Conservation (phyloP, 768 basidiomycete genomes). For the Leccinum subtestaceum region DNA sequence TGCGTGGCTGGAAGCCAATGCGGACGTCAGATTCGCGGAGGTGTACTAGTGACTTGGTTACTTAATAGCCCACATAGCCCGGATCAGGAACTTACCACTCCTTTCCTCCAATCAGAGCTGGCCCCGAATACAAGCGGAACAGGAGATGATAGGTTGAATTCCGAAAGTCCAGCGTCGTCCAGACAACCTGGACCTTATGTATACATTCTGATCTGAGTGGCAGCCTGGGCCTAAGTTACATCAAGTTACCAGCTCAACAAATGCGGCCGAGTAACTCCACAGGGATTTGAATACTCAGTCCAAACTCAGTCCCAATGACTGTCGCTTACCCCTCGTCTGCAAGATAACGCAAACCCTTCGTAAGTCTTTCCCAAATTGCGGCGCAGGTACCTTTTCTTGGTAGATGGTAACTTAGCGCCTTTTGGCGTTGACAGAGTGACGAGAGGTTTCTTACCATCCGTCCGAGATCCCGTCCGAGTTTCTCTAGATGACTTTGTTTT, state of each 20-base stretch:
- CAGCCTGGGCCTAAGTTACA: neutral
- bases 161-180: neutral
- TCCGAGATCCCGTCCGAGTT: no score
- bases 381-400: no score
- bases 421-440: no score
- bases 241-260: neutral
- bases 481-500: slow-evolving; percentile 28
- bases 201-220: neutral
- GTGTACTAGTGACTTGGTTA: slow-evolving; percentile 17
- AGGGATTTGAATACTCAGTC: neutral
- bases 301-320: no score
- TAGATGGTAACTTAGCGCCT: no score
- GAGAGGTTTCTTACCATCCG: no score
- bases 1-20: slow-evolving; percentile 83
- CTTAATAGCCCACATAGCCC: neutral
- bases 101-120: neutral
- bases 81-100: neutral
- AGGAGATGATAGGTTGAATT: neutral
- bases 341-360: no score
- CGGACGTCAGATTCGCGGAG: slow-evolving; percentile 86
- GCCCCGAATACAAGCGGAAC: neutral
- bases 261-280: neutral
- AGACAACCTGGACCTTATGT: neutral
- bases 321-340: no score
- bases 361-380: no score